A percentile compares a stretch with the other conserved stretches of the same genome.
Conservation (phyloP, 2,329 filamentous ascomycete species). For the Tolypocladium guangdongense region DNA sequence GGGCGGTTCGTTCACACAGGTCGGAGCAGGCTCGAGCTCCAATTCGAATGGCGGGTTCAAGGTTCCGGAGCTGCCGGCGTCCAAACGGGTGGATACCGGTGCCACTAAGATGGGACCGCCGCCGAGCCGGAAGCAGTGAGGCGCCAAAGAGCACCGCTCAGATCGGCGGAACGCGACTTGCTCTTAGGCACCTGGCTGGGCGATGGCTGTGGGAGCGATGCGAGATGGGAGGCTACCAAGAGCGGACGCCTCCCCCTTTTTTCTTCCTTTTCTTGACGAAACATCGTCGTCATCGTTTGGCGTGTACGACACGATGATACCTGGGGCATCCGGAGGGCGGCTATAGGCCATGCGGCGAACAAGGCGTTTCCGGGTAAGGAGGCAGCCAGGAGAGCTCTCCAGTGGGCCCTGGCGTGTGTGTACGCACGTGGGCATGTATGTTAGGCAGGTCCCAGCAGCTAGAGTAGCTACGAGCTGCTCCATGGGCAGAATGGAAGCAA, state of each 20-base stretch:
- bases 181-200: not conserved
- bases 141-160: too few relatives aligned
- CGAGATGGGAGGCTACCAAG: not conserved
- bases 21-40: conserved; percentile 42
- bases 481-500: not conserved
- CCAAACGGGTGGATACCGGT: conserved; percentile 52
- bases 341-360: conserved; percentile 1
- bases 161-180: not conserved
- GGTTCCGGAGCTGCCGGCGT: conserved; percentile 62
- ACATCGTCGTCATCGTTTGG: not conserved
- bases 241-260: not conserved
- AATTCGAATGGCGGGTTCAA: conserved; percentile 57
- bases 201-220: not conserved
- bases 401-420: not conserved
- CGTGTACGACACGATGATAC: not conserved
- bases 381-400: not conserved
- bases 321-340: not conserved
- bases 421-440: not conserved
- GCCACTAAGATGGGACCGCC: conserved; percentile 25
- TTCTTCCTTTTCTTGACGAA: not conserved
- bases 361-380: not conserved
- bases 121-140: conserved; percentile 13
- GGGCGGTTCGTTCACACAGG: conserved; percentile 90
- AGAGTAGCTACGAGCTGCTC: not conserved
- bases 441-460: not conserved